Percentiles rank a stretch among this genome's conserved stretches.
phyloP scores from a whole-genome alignment of 2,329 filamentous ascomycete genomes.

The Domatiomyces catenatus region DNA sequence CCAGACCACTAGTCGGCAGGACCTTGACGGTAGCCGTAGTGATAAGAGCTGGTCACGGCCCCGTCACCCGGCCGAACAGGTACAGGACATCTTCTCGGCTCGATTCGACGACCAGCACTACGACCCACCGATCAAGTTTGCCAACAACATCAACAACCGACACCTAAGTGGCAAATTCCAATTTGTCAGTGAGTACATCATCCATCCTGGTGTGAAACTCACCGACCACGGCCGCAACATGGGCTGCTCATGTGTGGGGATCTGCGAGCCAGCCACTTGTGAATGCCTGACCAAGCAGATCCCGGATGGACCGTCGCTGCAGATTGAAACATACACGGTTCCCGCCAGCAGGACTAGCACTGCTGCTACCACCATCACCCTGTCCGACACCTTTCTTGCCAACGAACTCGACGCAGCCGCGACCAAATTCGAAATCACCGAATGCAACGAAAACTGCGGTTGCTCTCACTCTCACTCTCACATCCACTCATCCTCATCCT shows the following conservation, averaged over 20 bases:
- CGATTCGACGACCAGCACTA: constrained; percentile 9
- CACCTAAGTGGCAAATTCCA: constrained; percentile 17
- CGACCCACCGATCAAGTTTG: constrained; percentile 11
- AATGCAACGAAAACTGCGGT: constrained; percentile 26
- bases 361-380: constrained; percentile 3
- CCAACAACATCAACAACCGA: constrained; percentile 12
- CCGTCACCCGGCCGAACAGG: constrained; percentile 8
- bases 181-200: constrained; percentile 13
- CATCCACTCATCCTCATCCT: no score
- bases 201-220: constrained; percentile 7
- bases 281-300: constrained; percentile 9
- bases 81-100: constrained; percentile 7
- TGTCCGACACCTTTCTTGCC: constrained; percentile 12
- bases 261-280: constrained; percentile 6
- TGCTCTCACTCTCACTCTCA: constrained; percentile 15
- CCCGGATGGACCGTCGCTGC: neutral
- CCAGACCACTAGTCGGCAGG: neutral
- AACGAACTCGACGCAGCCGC: constrained; percentile 2
- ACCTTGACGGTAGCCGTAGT: neutral
- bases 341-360: neutral
- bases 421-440: constrained; percentile 21
- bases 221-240: constrained; percentile 5
- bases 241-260: constrained; percentile 8
- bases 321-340: neutral
- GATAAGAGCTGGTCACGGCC: no score